phyloP scores from a whole-genome alignment of 306 rosid genomes.

The Parietaria judaica region DNA sequence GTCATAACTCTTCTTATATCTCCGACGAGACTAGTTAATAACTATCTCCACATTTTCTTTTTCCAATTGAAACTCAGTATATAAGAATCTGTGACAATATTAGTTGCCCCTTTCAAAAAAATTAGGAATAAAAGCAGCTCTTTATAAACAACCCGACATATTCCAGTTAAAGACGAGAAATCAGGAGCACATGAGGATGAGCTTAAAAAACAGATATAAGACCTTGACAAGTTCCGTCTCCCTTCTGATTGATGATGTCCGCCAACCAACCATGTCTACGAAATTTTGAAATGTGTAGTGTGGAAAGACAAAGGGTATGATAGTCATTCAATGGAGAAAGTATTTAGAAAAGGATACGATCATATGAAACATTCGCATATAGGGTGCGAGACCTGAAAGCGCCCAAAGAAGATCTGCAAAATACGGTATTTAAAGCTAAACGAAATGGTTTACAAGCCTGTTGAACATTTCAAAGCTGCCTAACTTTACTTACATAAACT shows the following conservation, averaged over 20 bases:
- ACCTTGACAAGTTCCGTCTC: constrained; percentile 74
- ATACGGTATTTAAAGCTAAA: constrained; percentile 18
- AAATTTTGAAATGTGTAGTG: constrained; percentile 10
- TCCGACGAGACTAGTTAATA: too few species aligned
- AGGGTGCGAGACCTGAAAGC: constrained; percentile 61
- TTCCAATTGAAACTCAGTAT: too few species aligned
- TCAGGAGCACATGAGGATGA: constrained; percentile 10
- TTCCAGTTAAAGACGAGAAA: too few species aligned
- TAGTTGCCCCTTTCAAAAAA: too few species aligned
- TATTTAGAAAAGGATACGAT: constrained; percentile 56
- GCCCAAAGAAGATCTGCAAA: constrained; percentile 82
- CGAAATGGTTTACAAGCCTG: background rate
- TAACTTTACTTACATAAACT: constrained; percentile 55
- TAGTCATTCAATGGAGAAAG: too few species aligned
- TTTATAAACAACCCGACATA: too few species aligned
- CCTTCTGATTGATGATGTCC: constrained; percentile 94
- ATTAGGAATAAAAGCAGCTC: too few species aligned
- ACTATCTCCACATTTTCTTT: too few species aligned
- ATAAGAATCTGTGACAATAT: too few species aligned
- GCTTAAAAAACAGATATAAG: constrained; percentile 18
- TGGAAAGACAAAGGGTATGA: constrained; percentile 23
- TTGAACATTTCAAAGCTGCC: background rate
- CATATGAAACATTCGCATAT: constrained; percentile 93
- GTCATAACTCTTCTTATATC: too few species aligned
- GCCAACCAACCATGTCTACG: constrained; percentile 99